Evolutionary conservation across 371 early-diverging fungal species (phyloP), one percentile per base, ranked within the genome.

Genomic region (Lichtheimia ornata): DNA sequence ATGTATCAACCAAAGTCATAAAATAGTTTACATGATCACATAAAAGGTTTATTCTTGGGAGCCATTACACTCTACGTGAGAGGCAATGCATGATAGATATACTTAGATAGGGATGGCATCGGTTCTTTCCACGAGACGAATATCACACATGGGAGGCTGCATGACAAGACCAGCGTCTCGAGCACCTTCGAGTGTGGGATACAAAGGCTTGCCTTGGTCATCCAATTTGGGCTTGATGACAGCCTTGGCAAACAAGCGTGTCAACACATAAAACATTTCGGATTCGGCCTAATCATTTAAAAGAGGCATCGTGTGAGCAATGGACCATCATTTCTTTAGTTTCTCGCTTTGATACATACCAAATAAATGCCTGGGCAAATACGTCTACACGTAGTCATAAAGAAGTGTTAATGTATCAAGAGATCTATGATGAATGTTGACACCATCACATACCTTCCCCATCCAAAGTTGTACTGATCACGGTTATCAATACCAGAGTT

Each of bases 351-450:
- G 0, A 35, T 35, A 35, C 50, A n/a, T 53, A 59, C 65, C 59
- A 65, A 40, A 42, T 65, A 60, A 27, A 65, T 65, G 30, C 65
- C 65, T 17, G 56, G 56, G 43, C 65, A 65, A 15, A 65, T 35
- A 28, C 65, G 56, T 50, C 60, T 53, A 44, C 7, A 17, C n/a
- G 9, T 22, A 47, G 5, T 45, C 11, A 11, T 18, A 45, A 5
- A n/a, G 6, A 45, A n/a, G 22, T 6, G 7, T 47, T 35, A 35
- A 9, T 35, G 9, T 35, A 35, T 35, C 28, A 4, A 35, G 2
- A 9, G 1, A 35, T 9, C 6, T n/a, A 47, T 7, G 11, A 47
- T 17, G 18, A 18, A n/a, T 45, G 45, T 13, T 11, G 45, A 45
- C 11, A 18, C 1, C 35, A 18, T 3, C 35, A 12, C 44, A 41